phyloP scores from a whole-genome alignment of 257 asterid genomes.

The Scutellaria baicalensis region DNA sequence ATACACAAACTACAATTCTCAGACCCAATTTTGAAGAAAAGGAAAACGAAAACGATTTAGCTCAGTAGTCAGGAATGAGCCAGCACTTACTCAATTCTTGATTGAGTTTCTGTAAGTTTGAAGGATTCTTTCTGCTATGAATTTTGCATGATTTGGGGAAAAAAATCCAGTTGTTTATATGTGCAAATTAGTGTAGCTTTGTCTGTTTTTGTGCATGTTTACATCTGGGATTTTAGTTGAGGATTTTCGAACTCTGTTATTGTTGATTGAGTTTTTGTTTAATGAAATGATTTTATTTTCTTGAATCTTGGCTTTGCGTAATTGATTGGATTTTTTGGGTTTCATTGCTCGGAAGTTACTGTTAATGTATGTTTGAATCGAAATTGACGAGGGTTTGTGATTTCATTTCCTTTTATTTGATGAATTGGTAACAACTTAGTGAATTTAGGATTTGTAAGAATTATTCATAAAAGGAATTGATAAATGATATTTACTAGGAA shows the following conservation, averaged over 20 bases:
- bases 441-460: conserved; percentile 1
- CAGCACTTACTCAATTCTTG: neutral
- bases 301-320: neutral
- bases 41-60: neutral
- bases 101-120: conserved; percentile 18
- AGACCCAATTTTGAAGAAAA: neutral
- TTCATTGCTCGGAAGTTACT: neutral
- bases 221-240: neutral
- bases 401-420: neutral
- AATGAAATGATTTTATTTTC: neutral
- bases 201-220: neutral
- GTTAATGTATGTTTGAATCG: neutral
- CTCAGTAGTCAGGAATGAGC: neutral
- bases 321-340: neutral
- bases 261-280: neutral
- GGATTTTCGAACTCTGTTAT: neutral
- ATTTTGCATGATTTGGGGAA: neutral
- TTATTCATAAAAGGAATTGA: neutral
- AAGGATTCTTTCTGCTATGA: neutral
- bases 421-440: neutral
- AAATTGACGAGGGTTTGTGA: neutral
- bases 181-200: neutral
- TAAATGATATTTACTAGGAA: neutral
- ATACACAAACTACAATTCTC: neutral
- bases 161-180: neutral